These are phyloP conservation scores for Xylaria sp. DNA, from an alignment of 2,329 filamentous ascomycete genomes.

Conservation along the genomic window DNA sequence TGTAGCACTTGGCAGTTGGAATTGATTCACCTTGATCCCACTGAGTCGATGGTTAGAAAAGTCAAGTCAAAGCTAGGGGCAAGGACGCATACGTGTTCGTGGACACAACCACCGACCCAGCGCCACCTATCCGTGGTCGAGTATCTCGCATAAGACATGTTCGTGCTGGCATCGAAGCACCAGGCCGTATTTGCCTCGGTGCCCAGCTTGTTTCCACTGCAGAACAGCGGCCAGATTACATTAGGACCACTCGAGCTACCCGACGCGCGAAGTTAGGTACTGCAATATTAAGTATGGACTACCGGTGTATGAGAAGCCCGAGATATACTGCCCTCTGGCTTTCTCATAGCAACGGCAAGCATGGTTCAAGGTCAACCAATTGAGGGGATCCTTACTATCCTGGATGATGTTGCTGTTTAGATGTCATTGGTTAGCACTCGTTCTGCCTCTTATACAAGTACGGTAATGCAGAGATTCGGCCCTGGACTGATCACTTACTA, in stretches of 20 bases:
- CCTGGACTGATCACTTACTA: slow-evolving; percentile 36
- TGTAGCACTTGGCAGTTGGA: slow-evolving; percentile 39
- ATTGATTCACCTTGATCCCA: slow-evolving; percentile 45
- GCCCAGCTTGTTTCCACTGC: slow-evolving; percentile 44
- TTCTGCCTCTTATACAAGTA: background rate
- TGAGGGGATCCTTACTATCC: slow-evolving; percentile 37
- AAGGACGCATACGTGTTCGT: slow-evolving; percentile 46
- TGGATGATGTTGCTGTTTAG: slow-evolving; percentile 45
- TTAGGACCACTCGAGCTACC: slow-evolving; percentile 40
- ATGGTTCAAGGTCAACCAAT: background rate
- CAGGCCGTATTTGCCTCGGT: slow-evolving; percentile 42
- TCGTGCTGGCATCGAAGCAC: slow-evolving; percentile 48
- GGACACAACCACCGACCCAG: slow-evolving; percentile 49
- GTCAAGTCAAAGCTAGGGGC: background rate
- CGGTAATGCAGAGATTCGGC: background rate
- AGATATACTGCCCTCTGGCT: too few species aligned
- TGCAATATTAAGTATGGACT: background rate
- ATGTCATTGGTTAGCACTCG: background rate
- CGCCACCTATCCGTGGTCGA: slow-evolving; percentile 46
- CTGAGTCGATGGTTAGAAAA: slow-evolving; percentile 32
- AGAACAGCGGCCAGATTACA: slow-evolving; percentile 48
- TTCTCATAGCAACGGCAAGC: too few species aligned
- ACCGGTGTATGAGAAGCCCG: too few species aligned
- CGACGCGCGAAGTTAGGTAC: background rate
- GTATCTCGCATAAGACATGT: slow-evolving; percentile 50